A percentile compares a stretch with the other conserved stretches of the same genome.
These are phyloP conservation scores for Cryomyces antarcticus DNA, from an alignment of 495 filamentous ascomycete species.

Conservation along the genomic window DNA sequence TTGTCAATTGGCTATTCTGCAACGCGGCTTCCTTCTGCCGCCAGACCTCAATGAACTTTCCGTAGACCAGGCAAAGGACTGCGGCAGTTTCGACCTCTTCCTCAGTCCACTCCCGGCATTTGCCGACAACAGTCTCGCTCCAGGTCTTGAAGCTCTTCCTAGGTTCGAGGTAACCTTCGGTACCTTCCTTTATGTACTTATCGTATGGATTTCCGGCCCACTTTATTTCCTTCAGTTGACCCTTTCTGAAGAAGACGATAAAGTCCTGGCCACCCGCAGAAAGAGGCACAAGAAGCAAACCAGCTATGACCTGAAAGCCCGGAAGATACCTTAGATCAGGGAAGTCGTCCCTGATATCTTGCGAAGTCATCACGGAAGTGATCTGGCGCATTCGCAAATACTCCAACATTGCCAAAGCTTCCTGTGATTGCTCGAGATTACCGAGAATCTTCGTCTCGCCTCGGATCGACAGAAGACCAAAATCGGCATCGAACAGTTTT, in stretches of 20 bases:
- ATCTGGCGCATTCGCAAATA: conserved; percentile 62
- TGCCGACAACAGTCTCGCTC: conserved; percentile 56
- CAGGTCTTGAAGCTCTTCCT: conserved; percentile 58
- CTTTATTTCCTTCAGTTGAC: conserved; percentile 58
- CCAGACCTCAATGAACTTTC: conserved; percentile 86
- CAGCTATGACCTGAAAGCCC: conserved; percentile 62
- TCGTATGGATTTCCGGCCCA: conserved; percentile 94
- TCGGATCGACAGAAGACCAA: conserved; percentile 64
- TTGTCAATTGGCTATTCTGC: conserved; percentile 63
- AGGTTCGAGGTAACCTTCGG: conserved; percentile 50
- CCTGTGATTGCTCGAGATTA: conserved; percentile 52
- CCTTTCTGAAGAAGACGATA: conserved; percentile 77
- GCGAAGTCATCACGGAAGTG: conserved; percentile 57
- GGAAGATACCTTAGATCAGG: conserved; percentile 64
- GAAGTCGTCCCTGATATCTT: conserved; percentile 62
- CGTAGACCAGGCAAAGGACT: conserved; percentile 76
- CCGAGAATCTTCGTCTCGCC: conserved; percentile 82
- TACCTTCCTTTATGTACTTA: conserved; percentile 47
- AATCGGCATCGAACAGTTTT: conserved; percentile 75
- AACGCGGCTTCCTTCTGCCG: conserved; percentile 73
- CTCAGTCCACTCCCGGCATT: conserved; percentile 56
- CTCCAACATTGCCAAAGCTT: conserved; percentile 69
- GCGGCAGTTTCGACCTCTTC: conserved; percentile 73
- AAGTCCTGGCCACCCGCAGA: conserved; percentile 63
- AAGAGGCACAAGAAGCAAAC: conserved; percentile 66